Evolutionary conservation across 345 rosid species (phyloP), one percentile per base, ranked within the genome.

Genomic region (Barbarea vulgaris): DNA sequence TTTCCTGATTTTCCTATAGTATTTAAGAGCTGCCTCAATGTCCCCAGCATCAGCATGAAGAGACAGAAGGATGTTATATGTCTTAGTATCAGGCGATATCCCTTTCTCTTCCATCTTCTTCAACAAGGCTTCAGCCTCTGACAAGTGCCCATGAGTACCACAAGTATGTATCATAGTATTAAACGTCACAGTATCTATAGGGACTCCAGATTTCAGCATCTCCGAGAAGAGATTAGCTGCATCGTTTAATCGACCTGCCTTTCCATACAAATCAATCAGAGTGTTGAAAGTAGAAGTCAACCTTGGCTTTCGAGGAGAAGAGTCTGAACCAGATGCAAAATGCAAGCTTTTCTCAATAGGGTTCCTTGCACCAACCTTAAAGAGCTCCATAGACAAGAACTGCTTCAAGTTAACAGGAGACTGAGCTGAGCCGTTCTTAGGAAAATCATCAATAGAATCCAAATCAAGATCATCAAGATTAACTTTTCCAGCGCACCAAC

Each of bases 251-350:
- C 91, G 89, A 50, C 93, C 98, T 1, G 97, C 96, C 76, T 93
- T 93, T 19, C 96, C 98, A 68, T 93, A 93, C 83, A 93, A 76
- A 85, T 93, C 98, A 75, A 93, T 91, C 78, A 93, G 73, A 25
- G 91, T 85, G 56, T 91, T 93, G 69, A 85, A 93, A 0, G 96
- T 93, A 5, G 93, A 79, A 8, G 97, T 88, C n/a, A 85, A 73
- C 53, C 60, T 75, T 44, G 93, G 98, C 85, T 83, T 91, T 51
- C 84, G 72, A 68, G 76, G 71, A 58, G 81, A 67, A 52, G 59
- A 76, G 19, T 84, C 87, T 0, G 34, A 37, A 6, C 67, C 67
- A 9, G 67, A 15, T 41, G 81, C 37, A 50, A 65, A 85, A 46
- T 18, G 12, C 51, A 33, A 12, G 47, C 58, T 82, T 69, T 78